phyloP scores from a whole-genome alignment of 2,329 filamentous ascomycete genomes.

The Amesomyces nigricolor region DNA sequence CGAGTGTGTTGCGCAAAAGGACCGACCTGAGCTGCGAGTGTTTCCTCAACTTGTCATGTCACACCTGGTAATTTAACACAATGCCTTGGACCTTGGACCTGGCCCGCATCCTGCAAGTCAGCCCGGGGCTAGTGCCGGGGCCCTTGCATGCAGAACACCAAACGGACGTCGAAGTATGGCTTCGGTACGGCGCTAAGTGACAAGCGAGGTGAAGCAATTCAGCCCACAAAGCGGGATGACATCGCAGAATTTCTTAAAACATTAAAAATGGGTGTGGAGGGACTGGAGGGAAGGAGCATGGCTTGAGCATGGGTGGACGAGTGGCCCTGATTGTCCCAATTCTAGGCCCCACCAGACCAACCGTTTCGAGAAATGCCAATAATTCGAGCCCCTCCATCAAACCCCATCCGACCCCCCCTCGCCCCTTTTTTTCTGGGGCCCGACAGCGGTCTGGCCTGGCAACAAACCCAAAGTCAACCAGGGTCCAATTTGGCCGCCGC shows the following conservation, averaged over 20 bases:
- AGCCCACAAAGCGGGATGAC: conserved; percentile 12
- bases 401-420: neutral
- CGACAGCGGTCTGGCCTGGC: conserved; percentile 17
- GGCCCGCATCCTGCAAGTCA: neutral
- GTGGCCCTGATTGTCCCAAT: conserved; percentile 10
- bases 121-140: neutral
- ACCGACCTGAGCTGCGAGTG: neutral
- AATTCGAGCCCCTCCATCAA: conserved; percentile 25
- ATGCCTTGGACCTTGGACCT: neutral
- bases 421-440: conserved; percentile 20
- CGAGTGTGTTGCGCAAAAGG: neutral
- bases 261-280: neutral
- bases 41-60: neutral
- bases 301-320: conserved; percentile 3
- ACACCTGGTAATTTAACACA: conserved; percentile 1
- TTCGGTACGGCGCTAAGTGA: conserved; percentile 2
- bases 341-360: conserved; percentile 17
- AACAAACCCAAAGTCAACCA: conserved; percentile 9
- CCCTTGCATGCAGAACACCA: conserved; percentile 9
- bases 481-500: conserved; percentile 11
- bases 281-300: neutral
- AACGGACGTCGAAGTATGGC: conserved; percentile 2
- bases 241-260: conserved; percentile 4
- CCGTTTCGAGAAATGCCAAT: conserved; percentile 14
- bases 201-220: conserved; percentile 11